These are phyloP conservation scores for Chamaecyparis obtusa DNA, from an alignment of 75 land plant genomes.

Conservation along the genomic window DNA sequence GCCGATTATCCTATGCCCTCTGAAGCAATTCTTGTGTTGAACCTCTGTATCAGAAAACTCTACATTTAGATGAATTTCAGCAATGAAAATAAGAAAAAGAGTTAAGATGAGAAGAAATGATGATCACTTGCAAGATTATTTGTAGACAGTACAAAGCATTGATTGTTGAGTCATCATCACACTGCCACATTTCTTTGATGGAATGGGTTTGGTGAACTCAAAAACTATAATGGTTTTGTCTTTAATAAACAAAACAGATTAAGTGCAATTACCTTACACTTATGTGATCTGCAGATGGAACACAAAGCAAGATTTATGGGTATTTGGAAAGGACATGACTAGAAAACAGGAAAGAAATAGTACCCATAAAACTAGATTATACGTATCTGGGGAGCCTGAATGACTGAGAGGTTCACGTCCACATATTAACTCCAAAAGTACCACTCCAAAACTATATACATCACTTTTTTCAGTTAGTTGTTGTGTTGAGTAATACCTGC, in stretches of 20 bases:
- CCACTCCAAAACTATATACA: conserved; percentile 75
- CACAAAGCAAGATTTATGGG: not conserved
- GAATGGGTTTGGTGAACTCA: not conserved
- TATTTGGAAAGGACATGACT: not conserved
- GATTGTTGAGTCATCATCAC: not conserved
- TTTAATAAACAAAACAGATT: not conserved
- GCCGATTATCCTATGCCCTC: not conserved
- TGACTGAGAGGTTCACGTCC: conserved; percentile 70
- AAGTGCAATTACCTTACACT: not conserved
- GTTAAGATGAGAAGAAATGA: not conserved
- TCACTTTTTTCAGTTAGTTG: conserved; percentile 75
- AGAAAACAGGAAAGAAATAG: not conserved
- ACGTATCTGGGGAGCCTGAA: conserved; percentile 60
- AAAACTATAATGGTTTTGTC: not conserved
- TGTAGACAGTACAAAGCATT: not conserved
- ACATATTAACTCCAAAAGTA: conserved; percentile 72
- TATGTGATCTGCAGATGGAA: not conserved
- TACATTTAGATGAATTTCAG: not conserved
- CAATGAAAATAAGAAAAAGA: not conserved
- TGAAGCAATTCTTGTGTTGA: not conserved
- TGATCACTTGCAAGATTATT: not conserved
- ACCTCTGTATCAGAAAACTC: not conserved
- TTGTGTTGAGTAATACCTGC: conserved; percentile 57
- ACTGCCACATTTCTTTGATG: not conserved
- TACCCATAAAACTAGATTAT: conserved; percentile 79